phyloP scores from a whole-genome alignment of 106 monocot genomes.

The Allium cepa region DNA sequence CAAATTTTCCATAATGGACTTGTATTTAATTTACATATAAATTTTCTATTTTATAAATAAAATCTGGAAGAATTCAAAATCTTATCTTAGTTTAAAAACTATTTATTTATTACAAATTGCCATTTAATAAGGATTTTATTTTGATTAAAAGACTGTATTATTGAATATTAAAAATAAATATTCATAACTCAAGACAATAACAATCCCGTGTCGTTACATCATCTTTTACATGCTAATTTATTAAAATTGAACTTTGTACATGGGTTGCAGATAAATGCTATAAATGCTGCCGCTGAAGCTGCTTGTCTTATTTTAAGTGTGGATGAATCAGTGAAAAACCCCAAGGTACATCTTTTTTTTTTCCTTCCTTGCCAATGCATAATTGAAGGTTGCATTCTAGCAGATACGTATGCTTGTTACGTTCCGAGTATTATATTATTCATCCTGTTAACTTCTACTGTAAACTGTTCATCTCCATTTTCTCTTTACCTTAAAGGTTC shows the following conservation, averaged over 20 bases:
- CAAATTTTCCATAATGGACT: too few relatives aligned
- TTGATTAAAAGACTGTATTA: too few relatives aligned
- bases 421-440: too few relatives aligned
- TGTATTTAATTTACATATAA: too few relatives aligned
- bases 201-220: too few relatives aligned
- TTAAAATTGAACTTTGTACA: background rate
- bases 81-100: too few relatives aligned
- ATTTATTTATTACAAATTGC: too few relatives aligned
- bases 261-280: constrained; percentile 79
- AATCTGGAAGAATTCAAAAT: too few relatives aligned
- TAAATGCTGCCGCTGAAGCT: constrained; percentile 99
- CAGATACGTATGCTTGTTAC: background rate
- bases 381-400: background rate
- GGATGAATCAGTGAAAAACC: constrained; percentile 95
- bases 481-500: background rate
- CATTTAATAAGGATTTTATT: too few relatives aligned
- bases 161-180: too few relatives aligned
- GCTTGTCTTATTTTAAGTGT: constrained; percentile 93
- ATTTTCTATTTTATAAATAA: too few relatives aligned
- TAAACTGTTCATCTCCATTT: background rate
- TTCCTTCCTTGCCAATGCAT: background rate
- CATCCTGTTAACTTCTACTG: background rate
- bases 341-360: constrained; percentile 51
- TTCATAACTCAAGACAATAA: too few relatives aligned
- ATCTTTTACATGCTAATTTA: background rate